Evolutionary conservation across 1,284 basidiomycete species (phyloP).

Genomic region (Naganishia cerealis): DNA sequence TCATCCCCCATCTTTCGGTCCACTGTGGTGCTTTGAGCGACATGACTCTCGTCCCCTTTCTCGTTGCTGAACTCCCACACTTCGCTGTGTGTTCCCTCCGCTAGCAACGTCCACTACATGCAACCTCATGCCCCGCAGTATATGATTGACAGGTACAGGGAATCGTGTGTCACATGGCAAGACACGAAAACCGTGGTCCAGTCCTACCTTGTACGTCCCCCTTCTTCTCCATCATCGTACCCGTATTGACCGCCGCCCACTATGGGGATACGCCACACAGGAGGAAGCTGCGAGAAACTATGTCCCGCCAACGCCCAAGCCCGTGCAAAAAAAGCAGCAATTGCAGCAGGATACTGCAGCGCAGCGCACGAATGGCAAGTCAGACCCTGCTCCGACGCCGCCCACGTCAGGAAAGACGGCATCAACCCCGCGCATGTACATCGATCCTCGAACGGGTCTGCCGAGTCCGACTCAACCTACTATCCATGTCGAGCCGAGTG

Average conservation of each 20-base stretch:
- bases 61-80: not conserved
- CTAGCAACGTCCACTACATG: conserved; percentile 29
- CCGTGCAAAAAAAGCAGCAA: too few species aligned
- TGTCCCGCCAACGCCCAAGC: conserved; percentile 6
- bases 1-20: not conserved
- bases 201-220: conserved; percentile 20
- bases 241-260: not conserved
- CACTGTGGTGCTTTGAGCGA: not conserved
- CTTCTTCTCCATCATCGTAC: not conserved
- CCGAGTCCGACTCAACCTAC: conserved; percentile 22
- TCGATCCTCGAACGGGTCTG: conserved; percentile 18
- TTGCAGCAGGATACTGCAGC: not conserved
- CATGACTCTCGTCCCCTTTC: not conserved
- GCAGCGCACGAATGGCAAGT: not conserved
- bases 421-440: conserved; percentile 2
- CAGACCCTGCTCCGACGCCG: not conserved
- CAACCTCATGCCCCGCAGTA: conserved; percentile 26
- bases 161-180: conserved; percentile 28
- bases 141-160: conserved; percentile 23
- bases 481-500: not conserved
- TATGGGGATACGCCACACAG: not conserved
- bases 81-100: not conserved
- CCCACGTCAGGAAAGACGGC: not conserved
- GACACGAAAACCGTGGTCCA: conserved; percentile 9
- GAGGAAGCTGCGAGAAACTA: conserved; percentile 23